Percentiles rank a stretch among this genome's conserved stretches.
Conservation (phyloP, 2,329 filamentous ascomycete genomes). For the Scedosporium boydii region DNA sequence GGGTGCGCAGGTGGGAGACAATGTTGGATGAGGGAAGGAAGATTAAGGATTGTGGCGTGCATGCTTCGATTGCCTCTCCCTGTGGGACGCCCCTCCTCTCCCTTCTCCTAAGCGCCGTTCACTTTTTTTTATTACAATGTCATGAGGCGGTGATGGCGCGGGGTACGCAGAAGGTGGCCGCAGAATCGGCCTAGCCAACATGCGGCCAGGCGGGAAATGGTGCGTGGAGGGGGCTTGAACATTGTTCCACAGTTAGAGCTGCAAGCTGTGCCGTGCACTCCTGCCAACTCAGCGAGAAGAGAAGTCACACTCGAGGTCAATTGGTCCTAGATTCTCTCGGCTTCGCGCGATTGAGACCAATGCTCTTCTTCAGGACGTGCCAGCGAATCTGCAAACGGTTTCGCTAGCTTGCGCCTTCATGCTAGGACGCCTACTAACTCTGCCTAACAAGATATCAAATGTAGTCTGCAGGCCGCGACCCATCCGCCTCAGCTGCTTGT, state of each 20-base stretch:
- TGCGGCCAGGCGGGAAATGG: no score
- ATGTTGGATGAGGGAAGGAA: neutral
- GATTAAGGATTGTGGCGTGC: neutral
- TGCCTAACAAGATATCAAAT: neutral
- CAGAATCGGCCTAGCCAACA: neutral
- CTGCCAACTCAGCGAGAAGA: no score
- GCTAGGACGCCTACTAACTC: neutral
- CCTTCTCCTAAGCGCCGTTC: neutral
- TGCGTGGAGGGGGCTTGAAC: no score
- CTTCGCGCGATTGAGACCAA: neutral
- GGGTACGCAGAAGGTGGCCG: neutral
- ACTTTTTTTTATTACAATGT: neutral
- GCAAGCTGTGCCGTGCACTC: no score
- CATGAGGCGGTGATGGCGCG: neutral
- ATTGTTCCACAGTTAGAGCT: no score
- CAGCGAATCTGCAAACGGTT: neutral
- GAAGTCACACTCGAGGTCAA: no score
- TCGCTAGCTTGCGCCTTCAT: neutral
- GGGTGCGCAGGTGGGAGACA: neutral
- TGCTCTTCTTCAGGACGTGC: neutral
- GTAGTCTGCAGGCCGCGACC: neutral
- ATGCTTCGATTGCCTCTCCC: neutral
- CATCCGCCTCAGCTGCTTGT: no score
- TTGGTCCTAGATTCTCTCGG: neutral
- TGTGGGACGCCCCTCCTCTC: neutral